Evolutionary conservation across 495 filamentous ascomycete species (phyloP).

Genomic region (Hypoxylon rickii): DNA sequence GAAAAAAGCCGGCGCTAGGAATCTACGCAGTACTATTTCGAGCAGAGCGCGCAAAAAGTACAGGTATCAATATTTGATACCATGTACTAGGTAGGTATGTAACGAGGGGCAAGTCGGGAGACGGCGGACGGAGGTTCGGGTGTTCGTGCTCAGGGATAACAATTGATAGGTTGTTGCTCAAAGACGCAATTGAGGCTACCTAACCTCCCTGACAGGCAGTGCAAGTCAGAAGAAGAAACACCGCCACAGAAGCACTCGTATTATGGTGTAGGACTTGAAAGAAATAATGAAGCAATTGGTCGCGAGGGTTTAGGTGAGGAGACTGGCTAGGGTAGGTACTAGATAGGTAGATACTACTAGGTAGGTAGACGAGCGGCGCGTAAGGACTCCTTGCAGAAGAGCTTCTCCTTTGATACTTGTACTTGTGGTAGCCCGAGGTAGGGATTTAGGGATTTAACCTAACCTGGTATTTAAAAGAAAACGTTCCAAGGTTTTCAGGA

Average conservation of each 20-base stretch:
- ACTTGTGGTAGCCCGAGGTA: too few species aligned
- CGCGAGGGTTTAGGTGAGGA: conserved; percentile 10
- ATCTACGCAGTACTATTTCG: neutral
- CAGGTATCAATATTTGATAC: too few species aligned
- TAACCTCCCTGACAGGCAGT: neutral
- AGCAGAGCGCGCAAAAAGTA: too few species aligned
- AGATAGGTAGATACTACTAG: too few species aligned
- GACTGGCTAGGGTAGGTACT: conserved; percentile 18
- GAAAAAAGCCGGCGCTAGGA: neutral
- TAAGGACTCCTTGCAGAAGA: conserved; percentile 22
- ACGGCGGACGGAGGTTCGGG: too few species aligned
- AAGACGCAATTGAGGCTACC: neutral
- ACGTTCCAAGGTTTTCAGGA: conserved; percentile 4
- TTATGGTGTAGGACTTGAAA: conserved; percentile 16
- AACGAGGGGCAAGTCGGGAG: conserved; percentile 16
- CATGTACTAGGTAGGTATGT: conserved; percentile 6
- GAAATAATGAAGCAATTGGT: conserved; percentile 17
- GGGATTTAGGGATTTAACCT: too few species aligned
- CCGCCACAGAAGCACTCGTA: neutral
- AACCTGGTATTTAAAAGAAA: neutral
- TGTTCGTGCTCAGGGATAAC: too few species aligned
- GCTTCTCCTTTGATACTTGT: too few species aligned
- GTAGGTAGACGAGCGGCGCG: conserved; percentile 27
- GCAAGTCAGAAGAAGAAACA: neutral
- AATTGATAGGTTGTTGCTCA: neutral